phyloP scores from a whole-genome alignment of 1,139 yeast species.

The Hemisphaericaspora xylofermentans region DNA sequence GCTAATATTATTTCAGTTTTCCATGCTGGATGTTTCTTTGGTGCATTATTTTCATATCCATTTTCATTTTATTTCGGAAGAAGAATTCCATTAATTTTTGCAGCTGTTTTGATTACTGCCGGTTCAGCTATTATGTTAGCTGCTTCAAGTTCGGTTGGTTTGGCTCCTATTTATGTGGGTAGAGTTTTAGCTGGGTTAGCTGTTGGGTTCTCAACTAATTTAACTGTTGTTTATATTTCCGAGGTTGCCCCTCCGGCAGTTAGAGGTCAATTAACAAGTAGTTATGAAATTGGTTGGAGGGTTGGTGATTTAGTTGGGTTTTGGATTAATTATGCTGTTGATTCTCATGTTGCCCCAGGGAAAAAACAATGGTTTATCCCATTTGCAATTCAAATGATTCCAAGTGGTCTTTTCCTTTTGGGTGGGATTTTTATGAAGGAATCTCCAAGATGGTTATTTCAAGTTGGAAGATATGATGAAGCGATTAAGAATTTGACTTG shows the following conservation, averaged over 20 bases:
- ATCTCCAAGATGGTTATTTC: slow-evolving; percentile 42
- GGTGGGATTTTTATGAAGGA: slow-evolving; percentile 39
- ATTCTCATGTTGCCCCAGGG: slow-evolving; percentile 26
- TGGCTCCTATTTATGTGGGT: slow-evolving; percentile 44
- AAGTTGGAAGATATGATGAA: slow-evolving; percentile 33
- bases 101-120: slow-evolving; percentile 33
- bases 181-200: slow-evolving; percentile 42
- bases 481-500: slow-evolving; percentile 38
- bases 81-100: slow-evolving; percentile 32
- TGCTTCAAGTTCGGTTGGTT: slow-evolving; percentile 27
- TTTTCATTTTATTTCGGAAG: slow-evolving; percentile 39
- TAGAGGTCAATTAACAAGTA: slow-evolving; percentile 38
- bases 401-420: slow-evolving; percentile 38
- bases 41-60: slow-evolving; percentile 43
- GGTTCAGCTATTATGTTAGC: slow-evolving; percentile 46
- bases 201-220: slow-evolving; percentile 41
- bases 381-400: slow-evolving; percentile 43
- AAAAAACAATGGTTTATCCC: slow-evolving; percentile 45
- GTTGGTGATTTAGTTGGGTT: slow-evolving; percentile 44
- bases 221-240: slow-evolving; percentile 42
- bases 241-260: slow-evolving; percentile 44
- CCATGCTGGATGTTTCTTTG: slow-evolving; percentile 47
- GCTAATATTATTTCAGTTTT: slow-evolving; percentile 44
- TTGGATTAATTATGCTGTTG: slow-evolving; percentile 45
- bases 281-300: slow-evolving; percentile 46